Evolutionary conservation across 2,329 filamentous ascomycete species (phyloP), one percentile per base, ranked within the genome.

Genomic region (Fusarium nematophilum): DNA sequence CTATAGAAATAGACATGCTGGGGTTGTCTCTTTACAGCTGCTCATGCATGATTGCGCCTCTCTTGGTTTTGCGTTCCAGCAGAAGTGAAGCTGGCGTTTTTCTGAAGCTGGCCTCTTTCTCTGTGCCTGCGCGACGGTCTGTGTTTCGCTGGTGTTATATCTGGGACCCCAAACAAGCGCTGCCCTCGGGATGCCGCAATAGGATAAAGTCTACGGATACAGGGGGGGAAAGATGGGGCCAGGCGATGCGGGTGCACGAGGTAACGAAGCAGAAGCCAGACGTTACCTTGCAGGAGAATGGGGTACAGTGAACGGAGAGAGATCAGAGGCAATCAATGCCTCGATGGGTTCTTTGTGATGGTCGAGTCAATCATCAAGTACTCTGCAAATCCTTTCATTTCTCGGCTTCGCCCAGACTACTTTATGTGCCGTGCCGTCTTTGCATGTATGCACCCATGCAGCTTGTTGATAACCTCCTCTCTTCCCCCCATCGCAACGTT

Each of bases 191-290:
- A 64, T 61, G 60, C 60, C 59, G 43, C 51, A 63, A 63, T 42
- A 14, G 53, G 60, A 49, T 34, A 57, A 45, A 45, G 43, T 11
- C 25, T 27, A 13, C n/a, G 14, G 39, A 30, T 38, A 48, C 13
- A 29, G 14, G 17, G 8, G 14, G 17, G 8, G n/a, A 57, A 40
- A 31, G 39, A 57, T 61, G 57, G 57, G 44, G 18, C 36, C 18
- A 25, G 23, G 39, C 56, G 6, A 31, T 45, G 40, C 21, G 26
- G 33, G 55, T 46, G 59, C 46, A 64, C 21, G 36, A 50, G 61
- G 60, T 64, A 64, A 64, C 55, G 56, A 64, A 64, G 56, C 50
- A 59, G 30, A 52, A 21, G 51, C 44, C 54, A 56, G 51, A 63
- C 60, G 60, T 63, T 63, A 64, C 60, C 49, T 45, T 25, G 34